Evolutionary conservation across 2,329 filamentous ascomycete genomes (phyloP), one percentile per base, ranked within the genome.

Genomic region (Trichoderma lentiforme): DNA sequence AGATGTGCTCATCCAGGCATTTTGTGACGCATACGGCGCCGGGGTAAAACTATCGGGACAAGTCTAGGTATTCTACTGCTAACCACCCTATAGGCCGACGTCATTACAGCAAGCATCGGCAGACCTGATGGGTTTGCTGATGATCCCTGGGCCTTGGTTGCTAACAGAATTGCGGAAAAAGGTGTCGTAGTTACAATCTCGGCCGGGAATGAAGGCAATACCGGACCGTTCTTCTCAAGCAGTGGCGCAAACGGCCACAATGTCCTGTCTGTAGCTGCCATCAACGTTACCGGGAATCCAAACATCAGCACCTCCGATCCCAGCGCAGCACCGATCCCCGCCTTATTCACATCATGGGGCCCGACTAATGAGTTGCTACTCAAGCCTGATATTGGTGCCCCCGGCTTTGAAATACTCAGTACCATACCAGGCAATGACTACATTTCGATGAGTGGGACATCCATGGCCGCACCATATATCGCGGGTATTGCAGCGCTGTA

Each of bases 401-500:
- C 86, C 1, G 86, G 86, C 14, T 83, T 82, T 64, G 79, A 83
- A 34, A 86, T 89, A 61, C 80, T 86, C 69, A 87, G 84, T 57
- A 88, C 86, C 2, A 84, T 83, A 58, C 81, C 83, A 2, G 78
- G 83, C 28, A 79, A 80, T 28, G 74, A 72, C 11, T 89, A 86
- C 73, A 82, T 82, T 15, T 79, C 85, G 7, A 79, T 86, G 69
- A 85, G 82, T 58, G 87, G 87, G 58, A 89, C 88, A 0, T 88
- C 86, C 1, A 89, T 89, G 87, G 84, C 87, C 1, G 84, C 84
- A 6, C 87, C 87, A 0, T 87, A 87, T 71, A 80, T 87, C 28
- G 85, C 86, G 47, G 87, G 86, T 15, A 79, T 86, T n/a, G 84
- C 83, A 4, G 84, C 84, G 7, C 76, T 86, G 30, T 86, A 83